Conservation (phyloP, 345 rosid species). For the Bruguiera sexangula region DNA sequence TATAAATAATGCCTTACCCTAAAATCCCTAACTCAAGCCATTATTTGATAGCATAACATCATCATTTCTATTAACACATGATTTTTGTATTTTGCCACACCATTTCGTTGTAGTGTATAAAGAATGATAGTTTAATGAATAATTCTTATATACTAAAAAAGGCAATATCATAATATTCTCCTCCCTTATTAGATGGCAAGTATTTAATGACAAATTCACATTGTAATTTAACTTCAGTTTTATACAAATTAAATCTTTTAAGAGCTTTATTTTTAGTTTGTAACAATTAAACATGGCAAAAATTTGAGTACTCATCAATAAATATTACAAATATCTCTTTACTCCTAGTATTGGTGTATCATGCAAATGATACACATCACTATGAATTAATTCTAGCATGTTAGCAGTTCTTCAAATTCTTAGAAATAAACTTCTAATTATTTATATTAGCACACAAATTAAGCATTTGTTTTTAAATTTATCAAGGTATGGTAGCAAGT, state of each 20-base stretch:
- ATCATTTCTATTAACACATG: neutral
- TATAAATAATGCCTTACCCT: neutral
- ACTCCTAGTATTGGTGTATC: neutral
- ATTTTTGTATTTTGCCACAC: neutral
- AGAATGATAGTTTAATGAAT: neutral
- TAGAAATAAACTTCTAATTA: too few relatives aligned
- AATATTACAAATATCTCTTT: neutral
- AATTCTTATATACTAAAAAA: neutral
- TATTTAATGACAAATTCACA: neutral
- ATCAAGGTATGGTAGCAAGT: neutral
- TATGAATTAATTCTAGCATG: too few relatives aligned
- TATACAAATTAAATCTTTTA: neutral
- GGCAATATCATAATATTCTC: too few relatives aligned
- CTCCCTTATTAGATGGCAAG: too few relatives aligned
- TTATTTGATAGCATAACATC: neutral
- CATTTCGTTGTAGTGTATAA: neutral
- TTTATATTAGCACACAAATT: too few relatives aligned
- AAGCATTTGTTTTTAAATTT: neutral
- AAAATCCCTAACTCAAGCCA: neutral
- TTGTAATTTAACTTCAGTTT: neutral
- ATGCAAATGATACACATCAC: too few relatives aligned
- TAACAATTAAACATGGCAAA: neutral
- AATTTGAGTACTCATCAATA: neutral
- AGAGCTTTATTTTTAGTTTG: neutral
- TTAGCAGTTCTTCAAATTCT: too few relatives aligned